Base-by-base conservation (phyloP, 1,139 yeast species). In the Candida sp. region DNA sequence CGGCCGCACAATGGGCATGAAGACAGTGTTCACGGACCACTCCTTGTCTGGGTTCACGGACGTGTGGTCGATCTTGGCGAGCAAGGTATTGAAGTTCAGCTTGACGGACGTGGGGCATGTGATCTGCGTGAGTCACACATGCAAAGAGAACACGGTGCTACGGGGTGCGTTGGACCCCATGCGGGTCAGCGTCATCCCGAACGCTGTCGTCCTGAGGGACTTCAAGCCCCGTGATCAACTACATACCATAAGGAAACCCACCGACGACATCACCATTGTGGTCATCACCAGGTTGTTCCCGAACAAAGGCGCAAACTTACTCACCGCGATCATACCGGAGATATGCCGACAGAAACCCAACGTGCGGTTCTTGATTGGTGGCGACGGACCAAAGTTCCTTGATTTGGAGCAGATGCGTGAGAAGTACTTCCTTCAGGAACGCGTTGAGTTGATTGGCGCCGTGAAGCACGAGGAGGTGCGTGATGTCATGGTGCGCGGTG, bases 381-480 rank as follows among this genome's bases (percentile, higher is more conserved):
- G 99, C 4, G 96, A 92, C 66, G 99, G 99, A 0, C 99, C 99
- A 1, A 90, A 91, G 62, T 93, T 89, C 61, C 83, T 94, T 12
- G 98, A 94, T 60, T 73, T 96, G 53, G 98, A 93, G 65, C 99
- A 96, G 65, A 93, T 93, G 94, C 80, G 97, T 50, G 99, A 96
- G 67, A 83, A 85, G 56, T 82, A 87, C 66, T 85, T 91, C 58
- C 72, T 96, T 25, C 98, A 94, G 64, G 97, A 94, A 51, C 77
- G 97, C 46, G 98, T 96, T 1, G 85, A 86, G 44, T 76, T 96
- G 22, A 77, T 92, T 39, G 99, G 99, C 1, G 86, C 94, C 11
- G 88, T 96, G 0, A 83, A 89, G 42, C 99, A 96, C 65, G 99
- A 96, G 65, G 87, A 89, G 58, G 99, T 96, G 3, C 76, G 98